phyloP scores from a whole-genome alignment of 495 filamentous ascomycete species.

The Aspergillus taichungensis region DNA sequence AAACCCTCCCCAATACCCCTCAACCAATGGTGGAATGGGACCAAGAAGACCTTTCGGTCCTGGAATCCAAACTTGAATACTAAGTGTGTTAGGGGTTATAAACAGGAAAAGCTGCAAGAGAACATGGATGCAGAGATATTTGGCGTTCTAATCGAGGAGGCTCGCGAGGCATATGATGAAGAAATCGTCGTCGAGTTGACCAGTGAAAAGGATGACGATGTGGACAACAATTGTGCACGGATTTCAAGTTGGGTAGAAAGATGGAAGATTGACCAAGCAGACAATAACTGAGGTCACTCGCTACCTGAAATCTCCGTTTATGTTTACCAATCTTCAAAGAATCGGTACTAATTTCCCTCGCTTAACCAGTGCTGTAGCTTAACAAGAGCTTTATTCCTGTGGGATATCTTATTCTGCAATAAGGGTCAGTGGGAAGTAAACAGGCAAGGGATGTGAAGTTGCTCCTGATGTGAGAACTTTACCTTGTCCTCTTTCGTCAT shows the following conservation, averaged over 20 bases:
- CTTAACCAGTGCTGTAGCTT: conserved; percentile 82
- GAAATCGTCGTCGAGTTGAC: conserved; percentile 84
- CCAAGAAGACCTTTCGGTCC: neutral
- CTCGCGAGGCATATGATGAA: conserved; percentile 74
- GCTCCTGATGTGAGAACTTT: conserved; percentile 1
- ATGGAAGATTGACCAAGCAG: conserved; percentile 60
- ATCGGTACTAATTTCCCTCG: conserved; percentile 27
- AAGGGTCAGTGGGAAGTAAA: conserved; percentile 3
- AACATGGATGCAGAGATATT: conserved; percentile 98
- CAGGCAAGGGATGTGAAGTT: neutral
- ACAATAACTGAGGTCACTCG: conserved; percentile 10
- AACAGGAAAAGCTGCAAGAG: conserved; percentile 82
- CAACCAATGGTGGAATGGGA: too few relatives aligned
- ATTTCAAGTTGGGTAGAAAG: conserved; percentile 72
- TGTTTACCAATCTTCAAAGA: too few relatives aligned
- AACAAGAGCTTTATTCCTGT: conserved; percentile 74
- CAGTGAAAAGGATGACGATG: conserved; percentile 72
- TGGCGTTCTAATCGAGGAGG: conserved; percentile 87
- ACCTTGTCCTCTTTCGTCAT: conserved; percentile 85
- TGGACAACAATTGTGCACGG: conserved; percentile 79
- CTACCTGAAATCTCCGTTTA: too few relatives aligned
- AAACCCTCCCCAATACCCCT: neutral
- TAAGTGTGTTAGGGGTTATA: conserved; percentile 51
- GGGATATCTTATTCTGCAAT: conserved; percentile 73
- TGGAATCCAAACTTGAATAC: neutral